Conservation (phyloP, 2,329 filamentous ascomycete species). For the Fusarium nanum region DNA sequence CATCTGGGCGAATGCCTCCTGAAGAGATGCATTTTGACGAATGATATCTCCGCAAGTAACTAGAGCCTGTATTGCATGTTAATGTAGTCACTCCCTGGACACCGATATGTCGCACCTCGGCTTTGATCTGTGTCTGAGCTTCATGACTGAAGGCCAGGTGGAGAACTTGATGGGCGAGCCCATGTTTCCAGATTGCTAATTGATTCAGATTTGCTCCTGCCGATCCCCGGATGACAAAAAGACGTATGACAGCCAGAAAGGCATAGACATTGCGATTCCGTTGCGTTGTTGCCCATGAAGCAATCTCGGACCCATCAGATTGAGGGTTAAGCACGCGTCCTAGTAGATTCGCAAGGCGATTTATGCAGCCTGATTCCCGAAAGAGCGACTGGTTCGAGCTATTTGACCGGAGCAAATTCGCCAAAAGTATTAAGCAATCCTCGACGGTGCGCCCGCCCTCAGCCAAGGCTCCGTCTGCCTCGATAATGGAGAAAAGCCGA, state of each 20-base stretch:
- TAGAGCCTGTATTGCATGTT: slow-evolving; percentile 69
- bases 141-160: slow-evolving; percentile 82
- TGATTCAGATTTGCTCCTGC: slow-evolving; percentile 86
- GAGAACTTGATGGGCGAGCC: slow-evolving; percentile 81
- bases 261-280: slow-evolving; percentile 93
- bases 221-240: slow-evolving; percentile 87
- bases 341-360: slow-evolving; percentile 76
- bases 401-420: slow-evolving; percentile 89
- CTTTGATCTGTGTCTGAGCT: slow-evolving; percentile 80
- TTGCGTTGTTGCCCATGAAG: slow-evolving; percentile 80
- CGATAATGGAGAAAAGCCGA: slow-evolving; percentile 83
- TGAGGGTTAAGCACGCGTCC: slow-evolving; percentile 66
- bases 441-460: slow-evolving; percentile 90
- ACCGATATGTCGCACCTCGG: slow-evolving; percentile 68
- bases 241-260: slow-evolving; percentile 83
- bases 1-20: slow-evolving; percentile 90
- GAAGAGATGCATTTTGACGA: slow-evolving; percentile 79
- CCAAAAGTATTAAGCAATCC: slow-evolving; percentile 90
- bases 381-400: slow-evolving; percentile 94
- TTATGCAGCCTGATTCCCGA: slow-evolving; percentile 86
- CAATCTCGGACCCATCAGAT: slow-evolving; percentile 68
- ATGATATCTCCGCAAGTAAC: slow-evolving; percentile 90
- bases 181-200: slow-evolving; percentile 84
- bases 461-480: slow-evolving; percentile 81
- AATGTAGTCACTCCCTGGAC: slow-evolving; percentile 10